A percentile compares a stretch with the other conserved stretches of the same genome.
Evolutionary conservation across 345 rosid species (phyloP).

Genomic region (Citrus maxima): DNA sequence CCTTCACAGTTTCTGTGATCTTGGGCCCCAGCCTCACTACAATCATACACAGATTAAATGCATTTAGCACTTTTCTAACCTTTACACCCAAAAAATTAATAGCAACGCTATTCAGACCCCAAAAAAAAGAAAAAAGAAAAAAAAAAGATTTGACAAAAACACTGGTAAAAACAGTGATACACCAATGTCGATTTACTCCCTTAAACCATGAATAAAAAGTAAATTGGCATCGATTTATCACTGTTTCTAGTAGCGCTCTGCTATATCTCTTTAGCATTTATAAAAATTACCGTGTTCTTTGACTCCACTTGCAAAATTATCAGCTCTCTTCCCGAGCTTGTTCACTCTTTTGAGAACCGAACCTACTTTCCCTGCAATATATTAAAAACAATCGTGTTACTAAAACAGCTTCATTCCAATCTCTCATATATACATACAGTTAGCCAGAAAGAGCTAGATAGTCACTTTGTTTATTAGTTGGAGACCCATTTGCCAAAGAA

Average conservation of each 20-base stretch:
- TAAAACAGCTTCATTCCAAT: neutral
- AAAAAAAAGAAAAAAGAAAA: too few relatives aligned
- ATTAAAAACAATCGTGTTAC: constrained; percentile 1
- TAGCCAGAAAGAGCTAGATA: neutral
- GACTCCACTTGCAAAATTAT: constrained; percentile 41
- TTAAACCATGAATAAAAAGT: too few relatives aligned
- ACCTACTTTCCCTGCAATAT: constrained; percentile 30
- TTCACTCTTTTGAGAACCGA: constrained; percentile 41
- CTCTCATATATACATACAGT: neutral
- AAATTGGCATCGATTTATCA: too few relatives aligned
- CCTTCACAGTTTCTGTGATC: constrained; percentile 42
- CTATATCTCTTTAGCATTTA: neutral
- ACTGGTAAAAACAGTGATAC: too few relatives aligned
- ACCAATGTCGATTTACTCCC: too few relatives aligned
- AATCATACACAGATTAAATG: neutral
- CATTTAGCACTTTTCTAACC: neutral
- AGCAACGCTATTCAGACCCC: too few relatives aligned
- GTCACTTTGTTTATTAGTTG: constrained; percentile 36
- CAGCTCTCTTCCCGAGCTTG: constrained; percentile 45
- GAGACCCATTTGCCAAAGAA: constrained; percentile 24
- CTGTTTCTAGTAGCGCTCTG: too few relatives aligned
- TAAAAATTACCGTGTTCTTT: constrained; percentile 48
- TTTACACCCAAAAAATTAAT: too few relatives aligned
- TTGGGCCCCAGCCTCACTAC: constrained; percentile 40
- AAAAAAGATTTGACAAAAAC: too few relatives aligned